Evolutionary conservation across 352 stramenopile genomes (phyloP), one percentile per base, ranked within the genome.

Genomic region (Globisporangium alternatum): DNA sequence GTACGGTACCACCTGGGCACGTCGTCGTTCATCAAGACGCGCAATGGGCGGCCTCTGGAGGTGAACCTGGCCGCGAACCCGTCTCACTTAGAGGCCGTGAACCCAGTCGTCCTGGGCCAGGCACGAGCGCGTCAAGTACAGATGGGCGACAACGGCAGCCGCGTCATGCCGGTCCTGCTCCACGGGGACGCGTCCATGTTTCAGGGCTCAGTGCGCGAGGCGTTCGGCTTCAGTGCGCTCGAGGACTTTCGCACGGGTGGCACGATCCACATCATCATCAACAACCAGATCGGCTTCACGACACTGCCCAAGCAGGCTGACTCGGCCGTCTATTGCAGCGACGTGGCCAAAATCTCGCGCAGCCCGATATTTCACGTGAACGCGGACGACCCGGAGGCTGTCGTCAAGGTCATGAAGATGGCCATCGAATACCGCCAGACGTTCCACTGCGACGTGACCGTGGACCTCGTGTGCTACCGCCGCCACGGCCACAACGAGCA

Each of bases 241-340:
- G 77, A 91, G 39, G 88, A 98, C 45, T 99, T 99, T 76, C 88
- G 89, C 62, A 98, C 97, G 12, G 97, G 97, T 48, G 98, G 98
- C 52, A 99, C 97, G 15, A 96, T 99, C 67, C 97, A 99, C 75
- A 91, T 99, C 17, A 96, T 99, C 66, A 97, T 99, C 61, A 99
- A 99, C 81, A 99, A 99, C 70, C 95, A 98, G 75, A 95, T 97
- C 25, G 91, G 88, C 17, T 99, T 99, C 76, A 99, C 98, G n/a
- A 99, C 97, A 9, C 86, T 99, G 66, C 97, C 97, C 17, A 97
- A 97, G 68, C 93, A 99, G 69, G 95, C 88, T 51, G 90, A 98
- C 54, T 99, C 96, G 12, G 98, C 97, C 7, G 86, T 96, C 6
- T 99, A 99, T 77, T 98, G 93, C 73, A 91, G 92, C 49, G 97